Conservation (phyloP, 306 rosid species). For the Pachyrhizus erosus region DNA sequence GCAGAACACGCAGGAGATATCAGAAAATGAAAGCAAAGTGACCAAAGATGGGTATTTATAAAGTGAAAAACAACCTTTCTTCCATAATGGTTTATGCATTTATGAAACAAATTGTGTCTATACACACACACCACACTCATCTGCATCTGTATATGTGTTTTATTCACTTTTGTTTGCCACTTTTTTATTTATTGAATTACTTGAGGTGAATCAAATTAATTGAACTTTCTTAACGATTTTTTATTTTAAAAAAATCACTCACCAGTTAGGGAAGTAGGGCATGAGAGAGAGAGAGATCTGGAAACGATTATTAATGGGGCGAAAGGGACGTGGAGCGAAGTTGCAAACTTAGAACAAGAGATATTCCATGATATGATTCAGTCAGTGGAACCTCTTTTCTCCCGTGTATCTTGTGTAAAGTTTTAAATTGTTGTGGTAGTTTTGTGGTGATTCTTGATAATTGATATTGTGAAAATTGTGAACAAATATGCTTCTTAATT, state of each 20-base stretch:
- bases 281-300: constrained; percentile 49
- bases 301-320: constrained; percentile 57
- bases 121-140: background rate
- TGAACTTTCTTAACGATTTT: background rate
- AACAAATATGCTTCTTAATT: background rate
- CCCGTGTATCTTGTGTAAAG: background rate
- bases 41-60: constrained; percentile 63
- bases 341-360: constrained; percentile 35
- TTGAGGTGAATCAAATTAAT: background rate
- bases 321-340: constrained; percentile 62
- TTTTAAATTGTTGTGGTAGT: background rate
- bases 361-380: constrained; percentile 31
- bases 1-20: constrained; percentile 47
- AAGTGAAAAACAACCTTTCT: constrained; percentile 55
- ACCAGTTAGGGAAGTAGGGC: constrained; percentile 37
- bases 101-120: constrained; percentile 14
- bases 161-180: background rate
- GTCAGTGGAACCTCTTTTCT: constrained; percentile 37
- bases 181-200: background rate
- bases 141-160: constrained; percentile 15
- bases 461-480: background rate
- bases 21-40: constrained; percentile 62
- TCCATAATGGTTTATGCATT: constrained; percentile 35
- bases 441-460: background rate
- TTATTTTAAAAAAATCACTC: background rate